Base-by-base conservation (phyloP, 1,284 basidiomycete species). In the Kalmanozyma brasiliensis region DNA sequence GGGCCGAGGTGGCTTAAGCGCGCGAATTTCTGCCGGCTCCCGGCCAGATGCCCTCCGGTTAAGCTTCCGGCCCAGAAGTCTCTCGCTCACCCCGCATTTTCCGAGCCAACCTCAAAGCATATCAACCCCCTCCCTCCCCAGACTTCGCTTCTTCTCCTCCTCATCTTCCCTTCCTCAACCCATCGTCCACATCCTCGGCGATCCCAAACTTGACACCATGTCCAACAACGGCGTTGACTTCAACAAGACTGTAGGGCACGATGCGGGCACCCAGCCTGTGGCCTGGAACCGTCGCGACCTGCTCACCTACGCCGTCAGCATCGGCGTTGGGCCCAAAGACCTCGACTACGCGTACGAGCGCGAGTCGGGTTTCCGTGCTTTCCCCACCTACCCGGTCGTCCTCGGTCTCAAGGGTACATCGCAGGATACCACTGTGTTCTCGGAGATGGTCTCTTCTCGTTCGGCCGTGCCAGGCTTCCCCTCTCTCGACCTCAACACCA, bases 351-450 rank as follows among this genome's bases (percentile, higher is more conserved):
- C 76, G n/a, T 83, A 80, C 59, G 82, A 83, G 69, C 65, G 74
- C 29, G 46, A 65, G 36, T 49, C 71, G 11, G 69, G 74, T 17
- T 83, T 81, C 73, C 74, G 78, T 16, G 72, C 81, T 22, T 79
- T 83, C 69, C 79, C 82, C 6, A 82, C 80, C 1, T 83, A 82
- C 61, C 82, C 83, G 2, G 76, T 83, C 38, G 83, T 83, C 1
- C 62, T 83, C 14, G 77, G 52, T 13, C 53, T 81, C 24, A 81
- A 78, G 61, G 72, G 77, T 22, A 74, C 64, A 26, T 57, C 46
- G 23, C 55, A 58, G 23, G 78, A 81, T 47, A 72, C 77, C 32
- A 82, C 70, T 49, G 70, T 82, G 42, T 83, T 83, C 52, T 73
- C 76, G 13, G 71, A 78, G 26, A 74, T 71, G 66, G 63, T 79